Evolutionary conservation across 176 grass and related monocot genomes (phyloP).

Genomic region (Neostapfia colusana): DNA sequence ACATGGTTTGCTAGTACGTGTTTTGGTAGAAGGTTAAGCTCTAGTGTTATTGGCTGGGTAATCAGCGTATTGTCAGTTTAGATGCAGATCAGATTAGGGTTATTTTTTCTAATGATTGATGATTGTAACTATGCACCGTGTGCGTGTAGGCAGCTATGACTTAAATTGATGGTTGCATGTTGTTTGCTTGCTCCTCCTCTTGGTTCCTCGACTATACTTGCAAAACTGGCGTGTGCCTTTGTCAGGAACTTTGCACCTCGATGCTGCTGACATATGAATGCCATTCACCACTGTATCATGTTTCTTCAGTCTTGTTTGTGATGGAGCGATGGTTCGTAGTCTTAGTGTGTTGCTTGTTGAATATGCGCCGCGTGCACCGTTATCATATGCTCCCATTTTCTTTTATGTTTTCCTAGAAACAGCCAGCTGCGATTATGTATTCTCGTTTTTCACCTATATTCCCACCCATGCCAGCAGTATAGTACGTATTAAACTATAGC

Average conservation of each 20-base stretch:
- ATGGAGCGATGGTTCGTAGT: background rate
- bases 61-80: background rate
- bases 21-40: background rate
- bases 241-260: background rate
- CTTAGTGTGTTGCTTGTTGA: background rate
- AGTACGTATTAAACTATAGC: too few species aligned
- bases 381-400: background rate
- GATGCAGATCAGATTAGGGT: background rate
- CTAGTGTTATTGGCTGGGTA: background rate
- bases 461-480: too few species aligned
- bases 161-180: background rate
- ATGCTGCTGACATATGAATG: background rate
- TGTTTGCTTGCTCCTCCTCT: background rate
- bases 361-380: background rate
- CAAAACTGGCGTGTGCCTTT: background rate
- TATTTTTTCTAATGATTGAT: background rate
- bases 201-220: background rate
- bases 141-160: background rate
- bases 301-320: background rate
- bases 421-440: too few species aligned
- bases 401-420: background rate
- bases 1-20: slow-evolving; percentile 18
- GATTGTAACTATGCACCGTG: background rate
- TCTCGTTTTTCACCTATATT: background rate
- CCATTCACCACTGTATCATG: background rate